phyloP scores from a whole-genome alignment of 441 rosid genomes.

The Monsonia emarginata region DNA sequence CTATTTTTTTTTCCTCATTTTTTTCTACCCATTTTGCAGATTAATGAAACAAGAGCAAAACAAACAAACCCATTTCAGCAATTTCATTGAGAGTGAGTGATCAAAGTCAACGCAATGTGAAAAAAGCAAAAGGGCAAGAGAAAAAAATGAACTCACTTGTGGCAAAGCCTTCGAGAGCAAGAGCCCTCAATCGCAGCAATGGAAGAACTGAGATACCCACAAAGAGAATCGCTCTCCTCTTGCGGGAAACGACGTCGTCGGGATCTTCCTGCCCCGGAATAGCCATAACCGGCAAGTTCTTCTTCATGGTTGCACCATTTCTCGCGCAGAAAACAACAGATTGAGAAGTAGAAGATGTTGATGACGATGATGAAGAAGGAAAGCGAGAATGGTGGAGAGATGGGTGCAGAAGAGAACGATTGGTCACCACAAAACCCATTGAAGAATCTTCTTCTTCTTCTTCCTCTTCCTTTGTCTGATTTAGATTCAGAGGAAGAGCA shows the following conservation, averaged over 20 bases:
- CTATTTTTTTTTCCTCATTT: not conserved
- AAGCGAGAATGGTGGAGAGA: constrained; percentile 17
- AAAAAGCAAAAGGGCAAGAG: no score
- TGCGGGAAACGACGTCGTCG: constrained; percentile 24
- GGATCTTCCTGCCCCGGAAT: constrained; percentile 31
- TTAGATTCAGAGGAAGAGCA: not conserved
- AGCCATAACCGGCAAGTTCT: constrained; percentile 30
- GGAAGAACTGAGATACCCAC: constrained; percentile 77
- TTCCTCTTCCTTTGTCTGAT: not conserved
- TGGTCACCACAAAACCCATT: constrained; percentile 43
- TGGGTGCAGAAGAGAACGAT: constrained; percentile 36
- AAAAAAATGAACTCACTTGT: constrained; percentile 26
- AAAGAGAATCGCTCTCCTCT: constrained; percentile 51
- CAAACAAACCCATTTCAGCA: not conserved
- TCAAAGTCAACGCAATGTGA: no score
- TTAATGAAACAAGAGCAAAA: not conserved
- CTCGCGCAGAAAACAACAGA: constrained; percentile 24
- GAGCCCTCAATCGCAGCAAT: constrained; percentile 44
- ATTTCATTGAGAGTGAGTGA: not conserved
- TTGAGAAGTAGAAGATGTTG: constrained; percentile 24
- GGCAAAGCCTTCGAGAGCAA: constrained; percentile 35
- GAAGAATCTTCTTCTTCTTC: not conserved
- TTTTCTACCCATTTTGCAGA: no score
- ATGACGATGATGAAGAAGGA: no score
- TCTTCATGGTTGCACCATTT: constrained; percentile 29